Percentiles rank a stretch among this genome's conserved stretches.
phyloP scores from a whole-genome alignment of 1,284 basidiomycete species.

The Fomitopsis pinicola region DNA sequence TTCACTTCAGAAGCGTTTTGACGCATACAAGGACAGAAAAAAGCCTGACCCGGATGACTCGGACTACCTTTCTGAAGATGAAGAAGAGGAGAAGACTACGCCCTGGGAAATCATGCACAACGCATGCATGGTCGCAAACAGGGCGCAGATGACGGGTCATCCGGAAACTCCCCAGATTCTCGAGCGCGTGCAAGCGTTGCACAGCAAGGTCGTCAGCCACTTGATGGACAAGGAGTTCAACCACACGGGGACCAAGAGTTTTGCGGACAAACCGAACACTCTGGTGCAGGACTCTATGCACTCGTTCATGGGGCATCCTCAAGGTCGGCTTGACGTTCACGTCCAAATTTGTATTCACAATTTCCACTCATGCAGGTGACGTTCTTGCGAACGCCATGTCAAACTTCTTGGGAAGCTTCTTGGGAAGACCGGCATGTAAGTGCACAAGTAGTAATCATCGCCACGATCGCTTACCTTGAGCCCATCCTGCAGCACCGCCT shows the following conservation, averaged over 20 bases:
- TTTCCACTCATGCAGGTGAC: background rate
- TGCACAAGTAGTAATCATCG: background rate
- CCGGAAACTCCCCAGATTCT: background rate
- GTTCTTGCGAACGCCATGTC: background rate
- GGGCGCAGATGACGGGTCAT: background rate
- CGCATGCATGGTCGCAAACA: background rate
- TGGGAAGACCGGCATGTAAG: background rate
- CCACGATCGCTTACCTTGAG: background rate
- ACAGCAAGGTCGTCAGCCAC: background rate
- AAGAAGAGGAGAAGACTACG: background rate
- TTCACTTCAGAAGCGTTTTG: background rate
- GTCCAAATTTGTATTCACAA: background rate
- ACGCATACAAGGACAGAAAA: background rate
- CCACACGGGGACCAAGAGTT: background rate
- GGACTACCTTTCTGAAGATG: background rate
- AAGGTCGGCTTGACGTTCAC: background rate
- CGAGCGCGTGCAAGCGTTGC: background rate
- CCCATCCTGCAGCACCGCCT: background rate
- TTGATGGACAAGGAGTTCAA: background rate
- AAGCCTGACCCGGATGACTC: background rate
- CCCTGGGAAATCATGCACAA: background rate
- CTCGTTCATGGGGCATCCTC: background rate
- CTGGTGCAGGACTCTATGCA: background rate
- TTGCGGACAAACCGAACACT: background rate
- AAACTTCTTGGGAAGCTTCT: background rate